Evolutionary conservation across 23 red algal species (phyloP), one percentile per base, ranked within the genome.

Genomic region (Chondrus crispus): DNA sequence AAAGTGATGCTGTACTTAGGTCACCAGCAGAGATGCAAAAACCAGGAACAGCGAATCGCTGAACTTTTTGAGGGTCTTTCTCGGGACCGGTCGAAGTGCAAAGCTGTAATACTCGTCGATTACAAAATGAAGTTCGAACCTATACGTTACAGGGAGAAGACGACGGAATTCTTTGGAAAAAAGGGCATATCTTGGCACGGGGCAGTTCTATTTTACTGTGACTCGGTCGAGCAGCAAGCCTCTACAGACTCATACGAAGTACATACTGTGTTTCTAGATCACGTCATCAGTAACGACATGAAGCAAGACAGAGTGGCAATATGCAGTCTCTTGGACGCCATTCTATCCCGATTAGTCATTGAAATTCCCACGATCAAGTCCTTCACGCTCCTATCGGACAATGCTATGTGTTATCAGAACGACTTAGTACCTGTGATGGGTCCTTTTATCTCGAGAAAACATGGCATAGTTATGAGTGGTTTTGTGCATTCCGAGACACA

Each of bases 381-480:
- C n/a, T n/a, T n/a, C n/a, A n/a, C n/a, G n/a, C 33, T 76, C 43
- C 24, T 76, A 41, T 76, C 71, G 10, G 71, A 76, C 38, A 76
- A 76, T 76, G 71, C 71, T 52, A 1, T 22, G 38, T 76, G 71
- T 38, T 76, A 52, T 2, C 12, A 76, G 71, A 76, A 2, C 0
- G 43, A 38, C 12, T 1, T 10, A 22, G 22, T 76, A 41, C 24
- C 13, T 44, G 38, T 76, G 1, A 16, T 76, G 38, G 0, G 33
- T 76, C 0, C 0, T 24, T 76, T 45, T 47, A 10, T 76, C 10
- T 26, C 18, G 43, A 76, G 71, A 38, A 32, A 66, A 55, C 26
- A 66, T 66, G 60, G 60, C 0, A 32, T 66, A 32, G 60, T 0
- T 66, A 7, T 66, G 18, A 22, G 60, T 32, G 35, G 35, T 32